phyloP scores from a whole-genome alignment of 768 basidiomycete species.

The Myochromella boudieri region DNA sequence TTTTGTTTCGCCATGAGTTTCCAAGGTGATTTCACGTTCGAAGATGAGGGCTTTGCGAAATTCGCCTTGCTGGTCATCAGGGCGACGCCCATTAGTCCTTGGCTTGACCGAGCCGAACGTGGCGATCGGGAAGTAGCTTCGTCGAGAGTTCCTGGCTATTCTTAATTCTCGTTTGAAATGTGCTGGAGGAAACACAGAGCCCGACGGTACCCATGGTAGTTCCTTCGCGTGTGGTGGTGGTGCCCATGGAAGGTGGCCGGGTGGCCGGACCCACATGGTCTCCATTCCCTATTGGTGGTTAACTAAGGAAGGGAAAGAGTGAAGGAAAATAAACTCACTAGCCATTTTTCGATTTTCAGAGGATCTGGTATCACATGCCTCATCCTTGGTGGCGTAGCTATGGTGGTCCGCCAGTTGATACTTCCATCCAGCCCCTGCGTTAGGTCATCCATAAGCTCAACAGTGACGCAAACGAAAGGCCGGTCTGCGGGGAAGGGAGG shows the following conservation, averaged over 20 bases:
- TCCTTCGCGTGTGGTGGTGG: neutral
- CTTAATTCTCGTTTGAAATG: constrained; percentile 11
- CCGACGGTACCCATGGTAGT: constrained; percentile 14
- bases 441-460: constrained; percentile 14
- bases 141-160: constrained; percentile 1
- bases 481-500: constrained; percentile 17
- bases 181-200: constrained; percentile 14
- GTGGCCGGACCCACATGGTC: constrained; percentile 11
- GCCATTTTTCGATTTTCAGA: constrained; percentile 15
- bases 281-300: neutral
- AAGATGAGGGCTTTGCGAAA: constrained; percentile 31
- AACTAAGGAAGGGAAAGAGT: no score
- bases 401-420: constrained; percentile 8
- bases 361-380: constrained; percentile 11
- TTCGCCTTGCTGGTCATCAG: constrained; percentile 12
- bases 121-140: neutral
- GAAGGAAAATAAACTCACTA: constrained; percentile 8
- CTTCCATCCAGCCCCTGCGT: constrained; percentile 8
- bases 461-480: constrained; percentile 7
- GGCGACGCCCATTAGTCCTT: neutral
- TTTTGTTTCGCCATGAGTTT: constrained; percentile 25
- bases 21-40: constrained; percentile 33
- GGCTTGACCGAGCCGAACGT: constrained; percentile 3
- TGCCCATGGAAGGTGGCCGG: constrained; percentile 16
- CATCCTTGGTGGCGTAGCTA: constrained; percentile 15